Evolutionary conservation across 495 filamentous ascomycete species (phyloP).

Genomic region (Penicillium simplicissimum): DNA sequence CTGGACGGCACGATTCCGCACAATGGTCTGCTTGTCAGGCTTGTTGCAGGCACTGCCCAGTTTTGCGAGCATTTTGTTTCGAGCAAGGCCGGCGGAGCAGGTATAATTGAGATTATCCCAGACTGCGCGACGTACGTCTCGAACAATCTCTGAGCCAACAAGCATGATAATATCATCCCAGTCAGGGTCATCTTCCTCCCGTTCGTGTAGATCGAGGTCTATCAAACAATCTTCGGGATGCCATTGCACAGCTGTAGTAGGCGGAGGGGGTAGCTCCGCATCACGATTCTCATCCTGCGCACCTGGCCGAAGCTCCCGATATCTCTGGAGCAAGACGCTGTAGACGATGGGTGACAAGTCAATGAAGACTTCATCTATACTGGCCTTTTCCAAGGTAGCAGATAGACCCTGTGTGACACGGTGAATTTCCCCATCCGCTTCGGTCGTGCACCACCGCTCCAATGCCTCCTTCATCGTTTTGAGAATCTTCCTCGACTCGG

Average conservation of each 20-base stretch:
- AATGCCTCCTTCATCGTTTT: slow-evolving; percentile 76
- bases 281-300: slow-evolving; percentile 70
- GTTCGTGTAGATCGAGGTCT: slow-evolving; percentile 69
- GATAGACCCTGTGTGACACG: slow-evolving; percentile 52
- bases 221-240: slow-evolving; percentile 69
- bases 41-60: slow-evolving; percentile 88
- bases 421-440: slow-evolving; percentile 31
- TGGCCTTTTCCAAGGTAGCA: slow-evolving; percentile 79
- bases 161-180: slow-evolving; percentile 94
- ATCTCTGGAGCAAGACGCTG: slow-evolving; percentile 70
- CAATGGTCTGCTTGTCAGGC: slow-evolving; percentile 88
- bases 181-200: slow-evolving; percentile 79
- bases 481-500: slow-evolving; percentile 81
- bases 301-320: slow-evolving; percentile 67
- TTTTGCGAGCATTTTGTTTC: slow-evolving; percentile 95
- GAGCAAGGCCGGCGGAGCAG: slow-evolving; percentile 83
- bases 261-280: slow-evolving; percentile 70
- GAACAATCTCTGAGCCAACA: slow-evolving; percentile 84
- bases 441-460: slow-evolving; percentile 29
- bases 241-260: slow-evolving; percentile 79
- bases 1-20: slow-evolving; percentile 78
- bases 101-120: slow-evolving; percentile 76
- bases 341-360: slow-evolving; percentile 85
- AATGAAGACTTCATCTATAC: slow-evolving; percentile 89
- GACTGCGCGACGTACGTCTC: slow-evolving; percentile 67